These are phyloP conservation scores for Phytopythium ostracodes DNA, from an alignment of 352 stramenopile species.

Conservation along the genomic window DNA sequence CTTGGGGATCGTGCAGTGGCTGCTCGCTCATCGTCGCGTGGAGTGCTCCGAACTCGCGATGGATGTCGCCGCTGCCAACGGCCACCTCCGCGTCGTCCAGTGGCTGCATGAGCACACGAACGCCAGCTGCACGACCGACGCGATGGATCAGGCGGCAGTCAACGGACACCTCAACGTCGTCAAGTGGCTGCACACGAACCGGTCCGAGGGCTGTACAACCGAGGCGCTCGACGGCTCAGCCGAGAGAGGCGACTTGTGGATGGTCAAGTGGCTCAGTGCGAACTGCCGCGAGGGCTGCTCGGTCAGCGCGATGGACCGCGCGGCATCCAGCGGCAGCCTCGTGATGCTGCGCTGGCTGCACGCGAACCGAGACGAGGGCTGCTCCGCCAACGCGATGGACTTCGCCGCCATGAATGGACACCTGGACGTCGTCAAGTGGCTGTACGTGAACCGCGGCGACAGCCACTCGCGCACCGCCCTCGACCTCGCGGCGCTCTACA, in stretches of 20 bases:
- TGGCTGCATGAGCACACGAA: conserved; percentile 24
- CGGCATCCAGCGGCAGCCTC: conserved; percentile 12
- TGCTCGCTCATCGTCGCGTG: neutral
- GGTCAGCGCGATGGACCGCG: conserved; percentile 16
- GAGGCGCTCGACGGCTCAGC: conserved; percentile 18
- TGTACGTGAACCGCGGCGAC: conserved; percentile 6
- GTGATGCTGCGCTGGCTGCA: conserved; percentile 18
- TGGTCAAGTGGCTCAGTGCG: conserved; percentile 18
- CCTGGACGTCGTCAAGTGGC: conserved; percentile 16
- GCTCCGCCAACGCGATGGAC: conserved; percentile 27
- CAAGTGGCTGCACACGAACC: conserved; percentile 27
- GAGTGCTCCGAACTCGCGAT: conserved; percentile 6
- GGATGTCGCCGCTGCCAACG: conserved; percentile 24
- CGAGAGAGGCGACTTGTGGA: conserved; percentile 10
- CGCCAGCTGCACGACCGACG: conserved; percentile 16
- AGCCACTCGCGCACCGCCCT: conserved; percentile 3
- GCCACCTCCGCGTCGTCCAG: conserved; percentile 29
- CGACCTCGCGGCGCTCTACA: conserved; percentile 6
- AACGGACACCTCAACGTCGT: conserved; percentile 32
- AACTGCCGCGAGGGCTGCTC: conserved; percentile 14
- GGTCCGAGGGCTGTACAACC: conserved; percentile 14
- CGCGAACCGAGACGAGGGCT: conserved; percentile 18
- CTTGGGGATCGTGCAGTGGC: conserved; percentile 4
- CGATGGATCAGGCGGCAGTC: conserved; percentile 27
- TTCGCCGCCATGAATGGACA: conserved; percentile 23